These are phyloP conservation scores for Blastobotrys attinorum DNA, from an alignment of 805 yeast species.

Conservation along the genomic window DNA sequence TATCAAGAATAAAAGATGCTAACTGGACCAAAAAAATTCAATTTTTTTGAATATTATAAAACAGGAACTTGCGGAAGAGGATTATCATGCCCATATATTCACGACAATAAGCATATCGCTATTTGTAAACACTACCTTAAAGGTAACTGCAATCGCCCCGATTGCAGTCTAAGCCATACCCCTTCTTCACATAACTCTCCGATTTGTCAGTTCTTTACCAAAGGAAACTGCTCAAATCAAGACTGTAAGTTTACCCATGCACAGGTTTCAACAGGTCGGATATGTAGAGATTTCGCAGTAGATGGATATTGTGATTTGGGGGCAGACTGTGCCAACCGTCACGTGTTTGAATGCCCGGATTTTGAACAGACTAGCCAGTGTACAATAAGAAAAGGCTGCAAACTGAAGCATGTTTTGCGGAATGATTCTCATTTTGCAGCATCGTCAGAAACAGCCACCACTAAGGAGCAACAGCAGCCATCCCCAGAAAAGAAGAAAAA, in stretches of 20 bases:
- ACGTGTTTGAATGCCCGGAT: constrained; percentile 63
- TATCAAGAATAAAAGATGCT: neutral
- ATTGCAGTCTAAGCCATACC: constrained; percentile 51
- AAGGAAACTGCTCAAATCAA: constrained; percentile 40
- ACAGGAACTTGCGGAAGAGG: constrained; percentile 49
- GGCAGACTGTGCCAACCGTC: constrained; percentile 45
- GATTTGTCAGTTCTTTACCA: constrained; percentile 45
- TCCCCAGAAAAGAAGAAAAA: constrained; percentile 1
- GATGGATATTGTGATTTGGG: constrained; percentile 67
- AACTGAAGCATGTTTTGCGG: constrained; percentile 41
- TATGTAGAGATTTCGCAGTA: constrained; percentile 61
- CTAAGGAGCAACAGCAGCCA: too few species aligned
- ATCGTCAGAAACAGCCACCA: too few species aligned
- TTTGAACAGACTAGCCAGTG: constrained; percentile 55
- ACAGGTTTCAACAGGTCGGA: constrained; percentile 34
- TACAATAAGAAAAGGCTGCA: constrained; percentile 43
- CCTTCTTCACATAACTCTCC: constrained; percentile 55
- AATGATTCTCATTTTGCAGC: constrained; percentile 12
- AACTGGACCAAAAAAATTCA: neutral
- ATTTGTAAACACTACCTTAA: constrained; percentile 45
- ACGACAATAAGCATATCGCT: constrained; percentile 42
- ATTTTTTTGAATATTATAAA: constrained; percentile 10
- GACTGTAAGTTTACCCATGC: constrained; percentile 47
- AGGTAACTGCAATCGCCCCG: constrained; percentile 39
- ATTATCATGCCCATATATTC: constrained; percentile 44